These are phyloP conservation scores for Globisporangium solare DNA, from an alignment of 352 stramenopile genomes.

Conservation along the genomic window DNA sequence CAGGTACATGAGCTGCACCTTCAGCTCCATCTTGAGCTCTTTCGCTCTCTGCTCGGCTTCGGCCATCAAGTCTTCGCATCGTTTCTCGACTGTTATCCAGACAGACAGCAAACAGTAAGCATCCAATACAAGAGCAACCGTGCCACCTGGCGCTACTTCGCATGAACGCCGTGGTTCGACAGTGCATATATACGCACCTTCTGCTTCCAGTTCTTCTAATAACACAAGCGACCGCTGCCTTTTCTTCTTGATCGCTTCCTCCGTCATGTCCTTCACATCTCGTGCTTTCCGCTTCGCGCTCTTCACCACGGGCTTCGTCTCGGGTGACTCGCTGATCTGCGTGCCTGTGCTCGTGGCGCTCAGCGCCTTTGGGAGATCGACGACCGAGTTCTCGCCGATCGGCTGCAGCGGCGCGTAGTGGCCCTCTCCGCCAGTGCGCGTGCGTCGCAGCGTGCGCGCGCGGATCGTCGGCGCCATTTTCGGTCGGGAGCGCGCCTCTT, in stretches of 20 bases:
- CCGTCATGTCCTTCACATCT: conserved; percentile 14
- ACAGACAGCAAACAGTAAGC: neutral
- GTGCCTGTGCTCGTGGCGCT: conserved; percentile 20
- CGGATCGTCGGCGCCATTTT: conserved; percentile 13
- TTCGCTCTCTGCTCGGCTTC: conserved; percentile 51
- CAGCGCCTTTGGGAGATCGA: conserved; percentile 28
- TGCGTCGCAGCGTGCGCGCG: conserved; percentile 27
- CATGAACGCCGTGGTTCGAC: too few species aligned
- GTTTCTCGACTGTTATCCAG: conserved; percentile 47
- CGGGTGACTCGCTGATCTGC: conserved; percentile 29
- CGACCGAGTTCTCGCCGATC: conserved; percentile 49
- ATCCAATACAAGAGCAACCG: neutral
- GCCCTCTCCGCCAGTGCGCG: conserved; percentile 10
- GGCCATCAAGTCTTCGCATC: conserved; percentile 46
- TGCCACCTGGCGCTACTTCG: too few species aligned
- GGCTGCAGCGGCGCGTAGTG: conserved; percentile 27
- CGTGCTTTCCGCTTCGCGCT: conserved; percentile 25
- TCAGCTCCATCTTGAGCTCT: conserved; percentile 71
- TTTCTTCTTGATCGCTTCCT: conserved; percentile 31
- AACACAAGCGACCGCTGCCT: conserved; percentile 34
- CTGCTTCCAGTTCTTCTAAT: conserved; percentile 56
- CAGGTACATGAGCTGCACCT: conserved; percentile 73
- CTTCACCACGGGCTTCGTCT: conserved; percentile 15
- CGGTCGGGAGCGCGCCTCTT: neutral
- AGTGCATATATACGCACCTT: conserved; percentile 34